Conservation (phyloP, 2,329 filamentous ascomycete species). For the Verticillium longisporum region DNA sequence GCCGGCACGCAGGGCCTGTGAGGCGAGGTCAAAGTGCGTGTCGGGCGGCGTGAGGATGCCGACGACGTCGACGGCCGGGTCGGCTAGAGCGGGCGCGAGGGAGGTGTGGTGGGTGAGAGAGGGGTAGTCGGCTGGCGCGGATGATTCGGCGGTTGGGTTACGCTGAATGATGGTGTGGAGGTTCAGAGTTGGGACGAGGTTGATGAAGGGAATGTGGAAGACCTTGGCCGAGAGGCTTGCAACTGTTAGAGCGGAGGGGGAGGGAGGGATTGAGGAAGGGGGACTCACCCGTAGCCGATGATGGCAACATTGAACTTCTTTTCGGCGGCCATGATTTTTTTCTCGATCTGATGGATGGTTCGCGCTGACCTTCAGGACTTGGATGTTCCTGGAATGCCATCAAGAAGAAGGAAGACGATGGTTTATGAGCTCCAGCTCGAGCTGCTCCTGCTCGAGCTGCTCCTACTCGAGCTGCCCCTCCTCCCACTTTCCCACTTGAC, state of each 20-base stretch:
- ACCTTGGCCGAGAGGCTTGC: slow-evolving; percentile 60
- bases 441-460: not conserved
- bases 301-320: slow-evolving; percentile 43
- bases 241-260: not conserved
- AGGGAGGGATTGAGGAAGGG: not conserved
- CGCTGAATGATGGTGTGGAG: slow-evolving; percentile 74
- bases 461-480: not conserved
- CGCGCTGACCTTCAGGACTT: too few species aligned
- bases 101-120: slow-evolving; percentile 56
- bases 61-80: slow-evolving; percentile 60
- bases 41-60: slow-evolving; percentile 66
- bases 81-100: slow-evolving; percentile 55
- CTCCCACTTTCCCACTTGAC: not conserved
- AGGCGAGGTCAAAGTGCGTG: slow-evolving; percentile 61
- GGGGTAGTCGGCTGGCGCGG: slow-evolving; percentile 64
- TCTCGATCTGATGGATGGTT: not conserved
- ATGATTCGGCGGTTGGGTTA: slow-evolving; percentile 57
- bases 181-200: slow-evolving; percentile 53
- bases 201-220: slow-evolving; percentile 79
- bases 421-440: not conserved
- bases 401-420: not conserved
- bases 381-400: not conserved
- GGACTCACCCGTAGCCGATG: slow-evolving; percentile 43
- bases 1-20: slow-evolving; percentile 57
- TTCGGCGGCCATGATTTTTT: slow-evolving; percentile 5